Percentiles rank a stretch among this genome's conserved stretches.
phyloP scores from a whole-genome alignment of 495 filamentous ascomycete genomes.

The Aspergillus incahuasiensis region DNA sequence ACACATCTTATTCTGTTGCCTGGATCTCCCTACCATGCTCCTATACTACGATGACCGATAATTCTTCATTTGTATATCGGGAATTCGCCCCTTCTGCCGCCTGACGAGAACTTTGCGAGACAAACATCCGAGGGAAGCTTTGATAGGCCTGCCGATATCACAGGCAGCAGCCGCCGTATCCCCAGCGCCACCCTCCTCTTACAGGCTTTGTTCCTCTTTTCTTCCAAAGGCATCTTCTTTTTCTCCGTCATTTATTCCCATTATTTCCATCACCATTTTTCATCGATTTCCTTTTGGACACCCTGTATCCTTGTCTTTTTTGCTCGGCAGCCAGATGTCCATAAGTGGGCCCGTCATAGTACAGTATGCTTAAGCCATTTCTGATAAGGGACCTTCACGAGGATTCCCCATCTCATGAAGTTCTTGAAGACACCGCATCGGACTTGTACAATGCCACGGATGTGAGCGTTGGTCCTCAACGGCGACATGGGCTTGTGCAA shows the following conservation, averaged over 20 bases:
- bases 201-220: neutral
- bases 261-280: neutral
- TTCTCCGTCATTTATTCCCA: slow-evolving; percentile 1
- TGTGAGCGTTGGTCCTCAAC: neutral
- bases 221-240: neutral
- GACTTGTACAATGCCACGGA: neutral
- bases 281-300: neutral
- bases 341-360: slow-evolving; percentile 6
- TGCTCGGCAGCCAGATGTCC: neutral
- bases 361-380: slow-evolving; percentile 42
- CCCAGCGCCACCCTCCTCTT: slow-evolving; percentile 9
- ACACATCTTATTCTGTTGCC: slow-evolving; percentile 12
- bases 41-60: slow-evolving; percentile 4
- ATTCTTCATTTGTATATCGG: neutral
- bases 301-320: neutral
- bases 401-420: slow-evolving; percentile 12
- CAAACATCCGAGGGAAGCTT: neutral
- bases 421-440: slow-evolving; percentile 5
- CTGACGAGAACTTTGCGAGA: slow-evolving; percentile 6
- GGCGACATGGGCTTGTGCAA: slow-evolving; percentile 28
- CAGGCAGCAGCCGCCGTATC: slow-evolving; percentile 24
- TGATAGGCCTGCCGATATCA: slow-evolving; percentile 1
- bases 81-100: slow-evolving; percentile 7
- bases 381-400: slow-evolving; percentile 38
- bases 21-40: neutral